Percentiles rank a stretch among this genome's conserved stretches.
These are phyloP conservation scores for Scheffersomyces titani DNA, from an alignment of 1,139 yeast species.

Conservation along the genomic window DNA sequence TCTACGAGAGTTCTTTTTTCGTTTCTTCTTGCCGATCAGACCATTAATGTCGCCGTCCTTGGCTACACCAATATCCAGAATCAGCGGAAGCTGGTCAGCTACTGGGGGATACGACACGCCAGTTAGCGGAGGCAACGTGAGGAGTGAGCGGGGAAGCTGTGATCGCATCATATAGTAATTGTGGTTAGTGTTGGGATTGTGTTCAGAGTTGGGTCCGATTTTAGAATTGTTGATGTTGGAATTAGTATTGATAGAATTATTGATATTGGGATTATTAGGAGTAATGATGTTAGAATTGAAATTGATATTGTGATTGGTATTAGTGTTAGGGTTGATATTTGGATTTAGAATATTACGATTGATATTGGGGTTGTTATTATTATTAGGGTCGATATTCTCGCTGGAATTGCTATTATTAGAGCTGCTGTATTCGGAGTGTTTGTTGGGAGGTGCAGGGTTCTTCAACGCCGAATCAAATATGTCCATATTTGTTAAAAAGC, in stretches of 20 bases:
- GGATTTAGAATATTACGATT: background rate
- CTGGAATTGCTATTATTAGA: background rate
- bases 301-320: background rate
- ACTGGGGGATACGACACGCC: background rate
- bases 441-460: constrained; percentile 34
- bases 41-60: background rate
- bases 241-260: too few relatives aligned
- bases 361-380: background rate
- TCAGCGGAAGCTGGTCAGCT: background rate
- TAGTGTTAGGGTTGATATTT: background rate
- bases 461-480: constrained; percentile 28
- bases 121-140: background rate
- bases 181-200: background rate
- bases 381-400: background rate
- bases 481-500: constrained; percentile 17
- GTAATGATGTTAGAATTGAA: background rate
- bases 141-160: background rate
- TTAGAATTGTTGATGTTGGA: background rate
- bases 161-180: background rate
- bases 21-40: constrained; percentile 11
- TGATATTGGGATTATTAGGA: background rate
- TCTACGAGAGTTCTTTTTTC: constrained; percentile 53
- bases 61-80: constrained; percentile 1
- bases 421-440: constrained; percentile 7
- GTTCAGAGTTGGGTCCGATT: background rate